Percentiles rank a stretch among this genome's conserved stretches.
phyloP scores from a whole-genome alignment of 495 filamentous ascomycete species.

The Neurospora tetraspora region DNA sequence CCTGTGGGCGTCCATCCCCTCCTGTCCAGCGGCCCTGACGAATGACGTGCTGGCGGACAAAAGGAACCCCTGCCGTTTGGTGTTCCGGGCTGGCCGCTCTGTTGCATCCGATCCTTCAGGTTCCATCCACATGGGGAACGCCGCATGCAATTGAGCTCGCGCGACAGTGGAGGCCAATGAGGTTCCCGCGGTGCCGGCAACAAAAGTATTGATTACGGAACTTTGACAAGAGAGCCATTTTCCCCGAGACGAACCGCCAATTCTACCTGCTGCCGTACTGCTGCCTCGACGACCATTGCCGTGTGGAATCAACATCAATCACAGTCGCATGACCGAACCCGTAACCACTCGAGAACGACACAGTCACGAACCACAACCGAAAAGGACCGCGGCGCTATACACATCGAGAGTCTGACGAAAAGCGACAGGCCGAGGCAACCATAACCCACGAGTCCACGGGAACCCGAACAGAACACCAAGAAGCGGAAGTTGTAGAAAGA shows the following conservation, averaged over 20 bases:
- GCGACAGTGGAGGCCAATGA: conserved; percentile 12
- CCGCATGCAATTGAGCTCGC: conserved; percentile 1
- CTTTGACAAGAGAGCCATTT: neutral
- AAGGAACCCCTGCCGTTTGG: neutral
- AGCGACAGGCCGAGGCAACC: neutral
- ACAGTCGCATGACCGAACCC: neutral
- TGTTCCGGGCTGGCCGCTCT: neutral
- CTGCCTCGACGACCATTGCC: neutral
- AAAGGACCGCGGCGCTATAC: neutral
- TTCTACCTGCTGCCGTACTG: neutral
- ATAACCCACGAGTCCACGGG: neutral
- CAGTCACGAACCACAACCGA: neutral
- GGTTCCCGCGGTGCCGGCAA: conserved; percentile 5
- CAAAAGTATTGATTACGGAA: neutral
- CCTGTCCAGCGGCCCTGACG: neutral
- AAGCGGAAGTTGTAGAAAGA: neutral
- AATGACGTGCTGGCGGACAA: neutral
- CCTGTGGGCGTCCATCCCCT: neutral
- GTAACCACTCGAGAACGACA: neutral
- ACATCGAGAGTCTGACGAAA: neutral
- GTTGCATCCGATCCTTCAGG: neutral
- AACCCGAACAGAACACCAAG: conserved; percentile 5
- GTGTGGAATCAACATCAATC: neutral
- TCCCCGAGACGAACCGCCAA: neutral
- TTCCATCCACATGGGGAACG: neutral